Base-by-base conservation (phyloP, 139 green algal genomes). In the Haematococcus sp. region DNA sequence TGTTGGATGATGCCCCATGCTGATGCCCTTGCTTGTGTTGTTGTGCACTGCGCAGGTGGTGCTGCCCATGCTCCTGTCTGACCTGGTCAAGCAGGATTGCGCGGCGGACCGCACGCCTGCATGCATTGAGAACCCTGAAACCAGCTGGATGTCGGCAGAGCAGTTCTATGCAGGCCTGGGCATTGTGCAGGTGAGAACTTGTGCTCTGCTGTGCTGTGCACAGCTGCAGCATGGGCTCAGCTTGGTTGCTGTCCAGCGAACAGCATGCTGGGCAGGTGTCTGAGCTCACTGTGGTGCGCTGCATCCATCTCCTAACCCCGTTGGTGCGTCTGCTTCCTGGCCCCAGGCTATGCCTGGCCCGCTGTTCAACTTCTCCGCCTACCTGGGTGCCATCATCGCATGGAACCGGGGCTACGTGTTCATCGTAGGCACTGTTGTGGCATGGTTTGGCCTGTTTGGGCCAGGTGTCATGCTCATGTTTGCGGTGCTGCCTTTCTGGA, bases 331-430 rank as follows among this genome's bases (percentile, higher is more conserved):
- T 61, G 15, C 15, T 61, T 61, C 27, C 7, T 5, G 4, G 4
- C 27, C 33, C 25, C 88, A 96, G 76, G 91, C 93, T 55, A 92
- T 97, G 87, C 94, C 94, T 0, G 94, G 94, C 0, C 94, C 94
- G 1, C 85, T 98, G 46, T 98, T 98, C 87, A 98, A 98, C 86
- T 91, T 98, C 74, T 78, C 89, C 4, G 88, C 91, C 27, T 98
- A 98, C 86, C 83, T 98, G n/a, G 94, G 94, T 4, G 90, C 92
- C 5, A 85, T 98, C 63, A 93, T 94, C 17, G 90, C 91, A 17
- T 78, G 30, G 32, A 76, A 78, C 19, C 23, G 23, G 23, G 83
- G 83, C 0, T 78, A 88, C 23, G 67, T 58, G 55, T 80, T 83
- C 34, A 74, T 94, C 25, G 40, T 87, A 1, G 93, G 93, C 52